Base-by-base conservation (phyloP, 2,329 filamentous ascomycete genomes). In the Venturia aucupariae region DNA sequence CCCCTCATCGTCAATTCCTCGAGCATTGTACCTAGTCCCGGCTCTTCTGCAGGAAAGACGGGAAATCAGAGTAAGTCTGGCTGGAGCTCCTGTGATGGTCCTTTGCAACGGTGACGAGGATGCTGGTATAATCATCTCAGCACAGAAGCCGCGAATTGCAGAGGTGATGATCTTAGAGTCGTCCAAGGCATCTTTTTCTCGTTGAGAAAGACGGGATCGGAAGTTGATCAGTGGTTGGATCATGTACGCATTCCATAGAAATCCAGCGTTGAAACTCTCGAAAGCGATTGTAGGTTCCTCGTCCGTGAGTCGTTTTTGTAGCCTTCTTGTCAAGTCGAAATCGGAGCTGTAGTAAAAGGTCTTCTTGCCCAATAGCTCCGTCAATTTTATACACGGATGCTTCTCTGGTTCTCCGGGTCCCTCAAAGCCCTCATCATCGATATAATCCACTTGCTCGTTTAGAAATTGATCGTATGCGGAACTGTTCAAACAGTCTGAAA, bases 301-400 rank as follows among this genome's bases (percentile, higher is more conserved):
- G 65, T 88, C 85, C 17, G 88, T 86, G 70, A 68, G 42, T 41
- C 67, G 86, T 72, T 97, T 89, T 75, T 99, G 94, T 67, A 97
- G 78, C 69, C 94, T 85, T 75, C 96, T 92, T 3, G 94, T 99
- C 60, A 99, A 80, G 73, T 99, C 93, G 74, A 99, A 99, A 75
- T 97, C 92, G n/a, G 91, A 90, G 73, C 92, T 97, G 78, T 97
- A 99, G 75, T 97, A 99, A 74, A 99, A 99, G 38, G 89, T 96
- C 32, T 93, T 92, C 74, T 95, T 92, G 72, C 90, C 89, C 64
- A 99, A 80, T 44, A 99, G 83, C 80, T 96, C 97, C 75, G 93
- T 92, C 66, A 99, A 76, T 57, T 94, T 90, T 70, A 91, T 80
- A 75, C 93, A 97, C 7, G 94, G 94, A 75, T 97, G 92, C 71